Evolutionary conservation across 805 yeast species (phyloP).

Genomic region (Candida chauliodis): DNA sequence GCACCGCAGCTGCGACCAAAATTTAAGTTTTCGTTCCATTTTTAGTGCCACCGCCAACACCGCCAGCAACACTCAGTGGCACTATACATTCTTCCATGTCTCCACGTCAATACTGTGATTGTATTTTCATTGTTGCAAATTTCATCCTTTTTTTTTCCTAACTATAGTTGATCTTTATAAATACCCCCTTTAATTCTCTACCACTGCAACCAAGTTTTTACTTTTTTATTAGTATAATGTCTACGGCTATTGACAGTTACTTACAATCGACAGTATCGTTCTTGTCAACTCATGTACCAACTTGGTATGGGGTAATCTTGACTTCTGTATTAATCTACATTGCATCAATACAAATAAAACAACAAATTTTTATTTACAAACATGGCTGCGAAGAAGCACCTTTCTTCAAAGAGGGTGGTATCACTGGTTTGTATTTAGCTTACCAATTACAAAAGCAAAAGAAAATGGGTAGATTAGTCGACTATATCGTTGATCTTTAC

Average conservation of each 20-base stretch:
- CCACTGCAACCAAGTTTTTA: neutral
- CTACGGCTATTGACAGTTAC: neutral
- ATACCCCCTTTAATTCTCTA: neutral
- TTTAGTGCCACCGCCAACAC: too few species aligned
- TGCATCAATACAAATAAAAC: slow-evolving; percentile 2
- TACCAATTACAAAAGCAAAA: slow-evolving; percentile 6
- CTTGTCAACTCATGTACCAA: neutral
- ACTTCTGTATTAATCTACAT: neutral
- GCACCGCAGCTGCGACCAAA: too few species aligned
- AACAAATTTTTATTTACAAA: slow-evolving; percentile 5
- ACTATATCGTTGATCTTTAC: slow-evolving; percentile 5
- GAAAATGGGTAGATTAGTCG: slow-evolving; percentile 5
- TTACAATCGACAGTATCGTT: neutral
- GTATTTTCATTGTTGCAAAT: too few species aligned
- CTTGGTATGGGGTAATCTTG: slow-evolving; percentile 8
- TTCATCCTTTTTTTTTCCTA: too few species aligned
- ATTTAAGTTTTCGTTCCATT: too few species aligned
- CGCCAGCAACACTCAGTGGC: too few species aligned
- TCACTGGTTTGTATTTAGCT: slow-evolving; percentile 6
- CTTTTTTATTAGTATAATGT: neutral
- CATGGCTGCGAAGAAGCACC: slow-evolving; percentile 8
- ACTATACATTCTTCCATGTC: too few species aligned
- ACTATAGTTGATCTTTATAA: too few species aligned
- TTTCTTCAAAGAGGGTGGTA: slow-evolving; percentile 6
- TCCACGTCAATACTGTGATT: too few species aligned